Evolutionary conservation across 176 grass and related monocot species (phyloP), one percentile per base, ranked within the genome.

Genomic region (Oryza coarctata): DNA sequence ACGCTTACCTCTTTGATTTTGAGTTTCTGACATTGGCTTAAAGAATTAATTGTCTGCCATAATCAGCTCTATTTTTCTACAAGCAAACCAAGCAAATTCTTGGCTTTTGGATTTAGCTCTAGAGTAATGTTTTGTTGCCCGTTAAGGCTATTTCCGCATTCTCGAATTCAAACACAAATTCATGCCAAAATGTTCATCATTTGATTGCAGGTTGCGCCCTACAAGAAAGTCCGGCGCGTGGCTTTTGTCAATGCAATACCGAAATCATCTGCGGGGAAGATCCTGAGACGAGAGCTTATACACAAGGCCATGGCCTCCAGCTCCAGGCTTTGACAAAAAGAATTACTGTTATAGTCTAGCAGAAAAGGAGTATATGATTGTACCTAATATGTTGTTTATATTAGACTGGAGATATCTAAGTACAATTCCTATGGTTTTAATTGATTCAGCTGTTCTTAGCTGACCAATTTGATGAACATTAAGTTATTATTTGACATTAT

Each of bases 161-260:
- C 1, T 65, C 29, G 40, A 67, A 62, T 27, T 35, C 32, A 52
- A 17, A 18, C 30, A 43, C 29, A 55, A 67, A 62, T 33, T 23
- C 27, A 55, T 15, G n/a, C 22, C 31, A 73, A 12, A 80, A 70
- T 82, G 40, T 60, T 67, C 43, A 18, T 65, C 62, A 7, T 66
- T 39, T 41, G 83, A 40, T 3, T 32, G 38, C 78, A 94, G 91
- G 94, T 97, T 14, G 91, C 91, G 15, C 89, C 89, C 0, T 92
- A 97, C 76, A 97, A 97, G 80, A 94, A 97, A 79, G 86, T 97
- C 23, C 89, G 94, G 7, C 76, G 85, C 63, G 87, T 94, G 64
- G 81, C 85, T 15, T 97, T 97, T 20, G 72, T 90, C 3, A 47
- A 30, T 18, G 65, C 66, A 7, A 94, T 94, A 82, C 85, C 89